A percentile compares a stretch with the other conserved stretches of the same genome.
These are phyloP conservation scores for Russula ochroleuca DNA, from an alignment of 768 basidiomycete genomes.

Conservation along the genomic window DNA sequence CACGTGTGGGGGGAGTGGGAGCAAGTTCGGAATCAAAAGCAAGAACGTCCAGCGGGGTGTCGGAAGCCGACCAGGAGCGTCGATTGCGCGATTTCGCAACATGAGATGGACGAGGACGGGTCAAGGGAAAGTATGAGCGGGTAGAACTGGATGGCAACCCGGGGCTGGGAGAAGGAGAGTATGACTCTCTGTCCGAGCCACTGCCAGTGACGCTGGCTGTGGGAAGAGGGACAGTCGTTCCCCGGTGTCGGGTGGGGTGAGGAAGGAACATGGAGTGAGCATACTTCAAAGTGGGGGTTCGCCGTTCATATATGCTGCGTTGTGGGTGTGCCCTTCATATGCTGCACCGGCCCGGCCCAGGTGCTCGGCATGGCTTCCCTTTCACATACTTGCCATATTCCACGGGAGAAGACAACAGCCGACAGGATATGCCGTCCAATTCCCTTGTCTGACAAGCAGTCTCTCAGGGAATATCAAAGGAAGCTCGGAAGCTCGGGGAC, in stretches of 20 bases:
- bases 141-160: conserved; percentile 21
- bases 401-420: conserved; percentile 12
- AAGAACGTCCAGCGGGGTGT: conserved; percentile 18
- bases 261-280: conserved; percentile 26
- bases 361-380: background rate
- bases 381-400: background rate
- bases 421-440: background rate
- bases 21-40: conserved; percentile 35
- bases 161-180: conserved; percentile 9
- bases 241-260: conserved; percentile 26
- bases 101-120: conserved; percentile 27
- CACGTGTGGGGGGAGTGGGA: conserved; percentile 27
- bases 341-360: background rate
- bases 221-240: conserved; percentile 15
- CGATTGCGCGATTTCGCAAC: conserved; percentile 13
- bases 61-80: conserved; percentile 27
- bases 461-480: background rate
- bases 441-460: background rate
- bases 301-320: background rate
- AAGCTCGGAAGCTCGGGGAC: background rate
- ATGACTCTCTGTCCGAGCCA: conserved; percentile 28
- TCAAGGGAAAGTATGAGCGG: conserved; percentile 21
- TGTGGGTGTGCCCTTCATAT: background rate
- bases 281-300: background rate
- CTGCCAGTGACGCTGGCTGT: conserved; percentile 16